Percentiles rank a stretch among this genome's conserved stretches.
These are phyloP conservation scores for Ogataea saltuana DNA, from an alignment of 805 yeast genomes.

Conservation along the genomic window DNA sequence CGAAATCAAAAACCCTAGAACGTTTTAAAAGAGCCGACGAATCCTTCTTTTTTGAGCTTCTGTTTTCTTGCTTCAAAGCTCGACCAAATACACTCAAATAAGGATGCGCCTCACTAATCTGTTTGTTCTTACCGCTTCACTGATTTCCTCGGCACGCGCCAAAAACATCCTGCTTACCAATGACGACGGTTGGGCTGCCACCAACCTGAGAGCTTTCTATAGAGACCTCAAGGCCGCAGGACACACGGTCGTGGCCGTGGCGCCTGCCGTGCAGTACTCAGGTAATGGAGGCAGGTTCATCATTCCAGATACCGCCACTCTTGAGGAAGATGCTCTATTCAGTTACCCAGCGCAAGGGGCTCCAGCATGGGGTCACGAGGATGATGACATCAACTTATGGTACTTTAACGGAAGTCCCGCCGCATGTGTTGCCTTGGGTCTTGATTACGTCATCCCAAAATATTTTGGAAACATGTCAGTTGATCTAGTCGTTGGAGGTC, in stretches of 20 bases:
- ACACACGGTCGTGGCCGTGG: conserved; percentile 49
- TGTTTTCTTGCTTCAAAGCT: no score
- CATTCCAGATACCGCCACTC: conserved; percentile 40
- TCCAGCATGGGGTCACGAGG: conserved; percentile 58
- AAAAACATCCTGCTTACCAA: conserved; percentile 51
- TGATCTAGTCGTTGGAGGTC: conserved; percentile 54
- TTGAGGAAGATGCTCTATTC: conserved; percentile 49
- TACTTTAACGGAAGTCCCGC: conserved; percentile 60
- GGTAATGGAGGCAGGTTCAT: conserved; percentile 59
- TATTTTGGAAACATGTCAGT: conserved; percentile 44
- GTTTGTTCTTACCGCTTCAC: conserved; percentile 11
- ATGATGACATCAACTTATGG: conserved; percentile 45
- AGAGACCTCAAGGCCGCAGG: conserved; percentile 48
- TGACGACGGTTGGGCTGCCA: conserved; percentile 59
- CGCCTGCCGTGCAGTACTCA: conserved; percentile 52
- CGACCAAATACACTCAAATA: no score
- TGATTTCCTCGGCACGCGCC: conserved; percentile 25
- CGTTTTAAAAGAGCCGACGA: no score
- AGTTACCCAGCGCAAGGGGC: conserved; percentile 47
- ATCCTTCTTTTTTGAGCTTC: no score
- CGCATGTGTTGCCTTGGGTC: conserved; percentile 49
- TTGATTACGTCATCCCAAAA: conserved; percentile 48
- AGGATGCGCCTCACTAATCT: conserved; percentile 15
- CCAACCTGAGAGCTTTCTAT: conserved; percentile 58
- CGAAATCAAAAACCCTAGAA: no score